These are phyloP conservation scores for Escovopsis sp. DNA, from an alignment of 2,329 filamentous ascomycete genomes.

Conservation along the genomic window DNA sequence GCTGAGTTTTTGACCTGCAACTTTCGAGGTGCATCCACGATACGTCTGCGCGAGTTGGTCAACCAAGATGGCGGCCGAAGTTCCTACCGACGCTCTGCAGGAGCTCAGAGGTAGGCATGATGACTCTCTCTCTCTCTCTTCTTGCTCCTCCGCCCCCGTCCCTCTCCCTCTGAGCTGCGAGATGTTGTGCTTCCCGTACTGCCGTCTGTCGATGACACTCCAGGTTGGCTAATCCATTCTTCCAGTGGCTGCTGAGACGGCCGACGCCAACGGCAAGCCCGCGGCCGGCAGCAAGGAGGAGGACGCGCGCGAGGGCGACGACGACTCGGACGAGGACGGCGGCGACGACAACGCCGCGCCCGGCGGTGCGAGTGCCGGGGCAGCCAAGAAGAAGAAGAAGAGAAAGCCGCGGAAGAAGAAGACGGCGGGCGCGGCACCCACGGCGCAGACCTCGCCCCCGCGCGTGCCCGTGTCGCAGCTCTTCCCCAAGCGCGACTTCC, in stretches of 20 bases:
- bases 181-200: not conserved
- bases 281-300: constrained; percentile 24
- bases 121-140: too few species aligned
- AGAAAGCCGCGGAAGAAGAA: constrained; percentile 77
- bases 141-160: too few species aligned
- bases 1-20: constrained; percentile 1
- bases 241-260: too few species aligned
- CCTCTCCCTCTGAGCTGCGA: too few species aligned
- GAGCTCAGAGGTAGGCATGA: constrained; percentile 23
- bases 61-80: constrained; percentile 30
- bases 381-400: constrained; percentile 20
- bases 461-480: constrained; percentile 55
- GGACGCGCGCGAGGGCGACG: constrained; percentile 24
- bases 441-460: constrained; percentile 59
- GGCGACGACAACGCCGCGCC: constrained; percentile 31
- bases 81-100: constrained; percentile 27
- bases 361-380: constrained; percentile 14
- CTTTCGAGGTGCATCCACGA: constrained; percentile 1
- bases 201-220: too few species aligned
- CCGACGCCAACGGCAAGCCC: constrained; percentile 25
- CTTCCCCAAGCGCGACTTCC: constrained; percentile 58
- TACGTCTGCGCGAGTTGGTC: constrained; percentile 7
- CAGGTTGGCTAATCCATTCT: too few species aligned
- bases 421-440: constrained; percentile 64
- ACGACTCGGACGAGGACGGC: constrained; percentile 39